A percentile compares a stretch with the other conserved stretches of the same genome.
These are phyloP conservation scores for Malassezia dermatis DNA, from an alignment of 1,284 basidiomycete genomes.

Conservation along the genomic window DNA sequence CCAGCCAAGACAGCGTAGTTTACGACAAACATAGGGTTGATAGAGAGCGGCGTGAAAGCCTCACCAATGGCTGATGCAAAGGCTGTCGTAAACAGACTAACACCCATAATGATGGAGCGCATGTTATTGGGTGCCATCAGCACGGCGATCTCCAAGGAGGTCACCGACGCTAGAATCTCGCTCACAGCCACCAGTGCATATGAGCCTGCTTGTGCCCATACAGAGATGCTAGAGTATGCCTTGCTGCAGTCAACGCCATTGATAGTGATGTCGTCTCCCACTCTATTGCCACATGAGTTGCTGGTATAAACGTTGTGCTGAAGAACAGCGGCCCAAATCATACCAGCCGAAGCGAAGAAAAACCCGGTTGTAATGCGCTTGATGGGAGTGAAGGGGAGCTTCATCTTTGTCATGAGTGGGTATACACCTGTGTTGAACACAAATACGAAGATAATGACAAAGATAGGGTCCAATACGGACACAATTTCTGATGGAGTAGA, in stretches of 20 bases:
- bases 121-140: conserved; percentile 54
- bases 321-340: conserved; percentile 59
- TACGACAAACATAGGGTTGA: conserved; percentile 54
- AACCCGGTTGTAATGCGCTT: conserved; percentile 66
- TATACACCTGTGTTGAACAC: conserved; percentile 56
- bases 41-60: conserved; percentile 54
- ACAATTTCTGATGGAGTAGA: conserved; percentile 68
- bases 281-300: conserved; percentile 53
- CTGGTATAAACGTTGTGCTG: conserved; percentile 52
- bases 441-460: conserved; percentile 50
- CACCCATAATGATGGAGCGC: conserved; percentile 48
- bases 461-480: conserved; percentile 66
- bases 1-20: conserved; percentile 54
- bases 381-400: conserved; percentile 56
- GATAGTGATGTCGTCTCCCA: conserved; percentile 42
- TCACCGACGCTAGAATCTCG: conserved; percentile 72
- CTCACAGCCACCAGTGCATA: conserved; percentile 51
- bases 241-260: conserved; percentile 20
- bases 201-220: conserved; percentile 51
- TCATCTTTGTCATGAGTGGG: conserved; percentile 59
- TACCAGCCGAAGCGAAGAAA: conserved; percentile 51
- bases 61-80: conserved; percentile 53
- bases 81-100: conserved; percentile 60
- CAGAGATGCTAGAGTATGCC: conserved; percentile 20
- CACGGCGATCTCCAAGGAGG: conserved; percentile 70